Evolutionary conservation across 306 rosid genomes (phyloP), one percentile per base, ranked within the genome.

Genomic region (Coriaria nepalensis): DNA sequence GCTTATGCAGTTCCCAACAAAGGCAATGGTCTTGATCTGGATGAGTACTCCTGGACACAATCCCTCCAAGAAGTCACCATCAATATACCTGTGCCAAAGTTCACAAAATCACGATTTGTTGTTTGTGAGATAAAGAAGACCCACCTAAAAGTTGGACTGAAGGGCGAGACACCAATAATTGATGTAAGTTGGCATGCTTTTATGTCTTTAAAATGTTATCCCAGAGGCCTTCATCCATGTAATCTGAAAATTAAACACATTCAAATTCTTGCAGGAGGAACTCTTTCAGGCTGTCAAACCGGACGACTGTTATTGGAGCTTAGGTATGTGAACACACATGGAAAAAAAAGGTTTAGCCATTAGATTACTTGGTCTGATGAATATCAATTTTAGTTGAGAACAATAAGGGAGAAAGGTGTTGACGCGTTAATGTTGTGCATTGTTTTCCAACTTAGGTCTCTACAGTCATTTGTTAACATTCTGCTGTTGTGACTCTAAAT

Each of bases 221-320:
- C 6, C 12, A 38, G 37, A 13, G 45, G 33, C 9, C 37, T 41
- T 37, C 7, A 6, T 7, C 10, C 56, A 32, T 65, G 4, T 39
- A 8, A 35, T 20, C 29, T 59, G 67, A 46, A 53, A 52, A 10
- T 6, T 14, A 13, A 44, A 10, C 11, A 47, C 29, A 20, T 20
- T 54, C 12, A 2, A 45, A 55, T 44, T 8, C 32, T 33, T 52
- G 43, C 72, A 92, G 99, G 96, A 80, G 50, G 88, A 82, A 60
- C 73, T 92, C 35, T 66, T 6, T 59, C 62, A 47, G 34, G 7
- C 78, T 37, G 67, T 82, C 61, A 90, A 82, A 72, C 95, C 90
- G 10, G 90, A 79, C 64, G 95, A 85, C 61, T 81, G 93, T 64
- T 77, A 79, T 47, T 90, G 98, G 95, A 85, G 93, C 80, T 67